phyloP scores from a whole-genome alignment of 192 early-diverging fungal genomes.

The Lobosporangium transversale region DNA sequence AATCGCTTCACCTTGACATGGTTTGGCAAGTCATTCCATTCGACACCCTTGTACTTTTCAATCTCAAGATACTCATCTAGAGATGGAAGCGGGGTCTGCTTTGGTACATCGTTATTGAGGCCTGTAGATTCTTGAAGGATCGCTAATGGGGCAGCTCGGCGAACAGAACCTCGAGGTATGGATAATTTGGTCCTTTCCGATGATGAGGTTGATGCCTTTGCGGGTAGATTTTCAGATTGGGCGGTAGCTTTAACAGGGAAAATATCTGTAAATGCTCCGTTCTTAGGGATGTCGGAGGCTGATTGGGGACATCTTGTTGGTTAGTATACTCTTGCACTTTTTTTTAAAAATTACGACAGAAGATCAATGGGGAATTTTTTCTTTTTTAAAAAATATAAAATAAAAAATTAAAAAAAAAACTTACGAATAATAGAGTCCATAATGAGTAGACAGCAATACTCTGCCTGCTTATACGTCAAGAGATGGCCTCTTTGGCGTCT shows the following conservation, averaged over 20 bases:
- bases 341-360: too few relatives aligned
- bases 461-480: slow-evolving; percentile 23
- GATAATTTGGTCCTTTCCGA: neutral
- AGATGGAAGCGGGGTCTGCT: neutral
- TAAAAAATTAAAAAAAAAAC: neutral
- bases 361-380: too few relatives aligned
- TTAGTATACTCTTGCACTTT: too few relatives aligned
- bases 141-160: slow-evolving; percentile 16
- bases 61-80: slow-evolving; percentile 34
- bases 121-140: slow-evolving; percentile 10
- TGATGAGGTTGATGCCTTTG: too few relatives aligned
- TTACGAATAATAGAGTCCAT: slow-evolving; percentile 11
- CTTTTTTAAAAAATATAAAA: too few relatives aligned
- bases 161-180: neutral
- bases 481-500: slow-evolving; percentile 14
- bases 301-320: too few relatives aligned
- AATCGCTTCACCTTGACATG: slow-evolving; percentile 24
- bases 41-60: slow-evolving; percentile 28
- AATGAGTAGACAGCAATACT: slow-evolving; percentile 23
- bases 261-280: too few relatives aligned
- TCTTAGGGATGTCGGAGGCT: neutral
- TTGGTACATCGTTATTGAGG: neutral
- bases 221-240: too few relatives aligned
- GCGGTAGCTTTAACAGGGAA: too few relatives aligned
- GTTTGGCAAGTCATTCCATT: slow-evolving; percentile 31